These are phyloP conservation scores for Sanguinoderma infundibulare DNA, from an alignment of 1,284 basidiomycete species.

Conservation along the genomic window DNA sequence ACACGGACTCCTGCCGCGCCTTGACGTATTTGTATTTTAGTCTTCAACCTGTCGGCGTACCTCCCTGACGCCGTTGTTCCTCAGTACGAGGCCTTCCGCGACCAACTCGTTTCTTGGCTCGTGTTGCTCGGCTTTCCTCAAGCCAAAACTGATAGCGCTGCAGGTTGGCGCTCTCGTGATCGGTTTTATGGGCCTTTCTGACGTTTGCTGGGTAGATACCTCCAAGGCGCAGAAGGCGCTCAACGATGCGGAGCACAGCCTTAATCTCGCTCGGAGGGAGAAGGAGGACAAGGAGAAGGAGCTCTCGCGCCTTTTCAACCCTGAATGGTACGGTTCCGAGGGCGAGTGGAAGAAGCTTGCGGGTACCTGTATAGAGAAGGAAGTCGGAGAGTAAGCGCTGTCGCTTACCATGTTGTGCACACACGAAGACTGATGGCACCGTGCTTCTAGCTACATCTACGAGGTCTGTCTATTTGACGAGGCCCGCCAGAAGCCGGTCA, in stretches of 20 bases:
- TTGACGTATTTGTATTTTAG: constrained; percentile 42
- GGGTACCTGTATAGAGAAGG: constrained; percentile 78
- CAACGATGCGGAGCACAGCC: constrained; percentile 59
- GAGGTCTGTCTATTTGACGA: constrained; percentile 94
- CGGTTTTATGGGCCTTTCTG: neutral
- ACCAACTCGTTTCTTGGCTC: constrained; percentile 68
- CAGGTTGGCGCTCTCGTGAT: constrained; percentile 42
- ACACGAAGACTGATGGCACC: neutral
- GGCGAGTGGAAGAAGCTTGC: constrained; percentile 98
- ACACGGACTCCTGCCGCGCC: neutral
- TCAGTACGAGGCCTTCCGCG: constrained; percentile 74
- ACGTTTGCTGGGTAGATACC: constrained; percentile 42
- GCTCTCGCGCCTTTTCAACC: constrained; percentile 65
- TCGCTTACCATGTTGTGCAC: neutral
- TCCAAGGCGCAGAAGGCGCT: constrained; percentile 69
- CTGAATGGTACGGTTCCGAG: constrained; percentile 74
- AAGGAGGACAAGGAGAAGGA: constrained; percentile 55
- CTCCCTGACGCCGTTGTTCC: constrained; percentile 85
- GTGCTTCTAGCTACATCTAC: constrained; percentile 81
- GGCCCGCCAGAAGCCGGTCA: constrained; percentile 88
- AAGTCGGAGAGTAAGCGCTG: constrained; percentile 83
- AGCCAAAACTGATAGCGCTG: constrained; percentile 40
- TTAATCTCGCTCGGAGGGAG: constrained; percentile 51
- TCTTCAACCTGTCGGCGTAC: constrained; percentile 85
- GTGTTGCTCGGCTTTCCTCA: constrained; percentile 66